Evolutionary conservation across 306 rosid species (phyloP).

Genomic region (Begonia peltatifolia): DNA sequence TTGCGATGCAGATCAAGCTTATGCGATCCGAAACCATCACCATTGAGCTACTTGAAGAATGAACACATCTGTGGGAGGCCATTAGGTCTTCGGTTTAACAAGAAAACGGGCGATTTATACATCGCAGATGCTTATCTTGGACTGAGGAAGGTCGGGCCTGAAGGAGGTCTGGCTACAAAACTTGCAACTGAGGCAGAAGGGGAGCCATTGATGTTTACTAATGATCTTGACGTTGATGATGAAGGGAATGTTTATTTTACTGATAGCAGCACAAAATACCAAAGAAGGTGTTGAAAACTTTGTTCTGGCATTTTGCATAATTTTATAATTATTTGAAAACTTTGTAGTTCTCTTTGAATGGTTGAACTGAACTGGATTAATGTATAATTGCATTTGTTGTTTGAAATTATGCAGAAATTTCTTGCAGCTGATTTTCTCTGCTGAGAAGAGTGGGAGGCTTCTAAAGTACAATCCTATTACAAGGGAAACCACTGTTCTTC

Average conservation of each 20-base stretch:
- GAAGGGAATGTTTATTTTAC: constrained; percentile 87
- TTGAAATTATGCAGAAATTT: constrained; percentile 47
- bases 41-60: constrained; percentile 50
- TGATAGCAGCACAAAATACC: constrained; percentile 56
- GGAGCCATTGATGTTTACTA: constrained; percentile 52
- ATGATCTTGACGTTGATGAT: constrained; percentile 69
- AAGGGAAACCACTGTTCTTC: constrained; percentile 71
- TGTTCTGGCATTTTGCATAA: neutral
- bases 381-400: constrained; percentile 1
- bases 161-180: constrained; percentile 78
- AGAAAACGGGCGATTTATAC: constrained; percentile 83
- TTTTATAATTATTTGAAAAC: too few relatives aligned
- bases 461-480: constrained; percentile 63
- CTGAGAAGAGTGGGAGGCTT: constrained; percentile 61
- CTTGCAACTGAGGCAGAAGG: constrained; percentile 83
- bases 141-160: constrained; percentile 71
- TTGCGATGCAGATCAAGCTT: constrained; percentile 42
- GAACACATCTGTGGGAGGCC: constrained; percentile 98
- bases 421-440: constrained; percentile 62
- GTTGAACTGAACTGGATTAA: constrained; percentile 11
- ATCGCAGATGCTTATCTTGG: constrained; percentile 91
- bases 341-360: constrained; percentile 1
- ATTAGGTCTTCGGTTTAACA: constrained; percentile 79
- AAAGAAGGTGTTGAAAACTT: constrained; percentile 44
- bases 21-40: constrained; percentile 57